Percentiles rank a stretch among this genome's conserved stretches.
Conservation (phyloP, 306 rosid genomes). For the Malus sieversii region DNA sequence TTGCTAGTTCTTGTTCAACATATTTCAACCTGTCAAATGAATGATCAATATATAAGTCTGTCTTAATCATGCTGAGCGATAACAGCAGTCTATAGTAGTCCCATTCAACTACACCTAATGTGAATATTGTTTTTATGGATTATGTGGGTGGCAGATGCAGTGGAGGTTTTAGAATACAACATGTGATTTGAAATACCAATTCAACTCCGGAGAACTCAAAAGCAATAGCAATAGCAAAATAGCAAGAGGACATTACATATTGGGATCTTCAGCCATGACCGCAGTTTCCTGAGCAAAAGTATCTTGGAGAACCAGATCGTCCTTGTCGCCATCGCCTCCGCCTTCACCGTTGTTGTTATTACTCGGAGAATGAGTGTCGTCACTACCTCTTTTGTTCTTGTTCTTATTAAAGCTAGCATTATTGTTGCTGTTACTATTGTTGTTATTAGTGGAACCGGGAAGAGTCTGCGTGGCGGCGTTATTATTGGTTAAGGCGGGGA, state of each 20-base stretch:
- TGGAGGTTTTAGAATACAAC: too few species aligned
- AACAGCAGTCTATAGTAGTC: neutral
- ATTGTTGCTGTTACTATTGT: neutral
- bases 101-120: neutral
- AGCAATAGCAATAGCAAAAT: neutral
- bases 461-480: neutral
- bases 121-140: neutral
- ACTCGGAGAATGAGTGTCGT: neutral
- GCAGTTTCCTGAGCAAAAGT: conserved; percentile 96
- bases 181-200: too few species aligned
- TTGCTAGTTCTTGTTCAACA: conserved; percentile 82
- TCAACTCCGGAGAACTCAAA: neutral
- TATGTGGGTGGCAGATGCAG: too few species aligned
- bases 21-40: conserved; percentile 47
- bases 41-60: neutral
- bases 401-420: neutral
- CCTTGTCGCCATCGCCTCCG: conserved; percentile 47
- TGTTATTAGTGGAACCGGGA: conserved; percentile 23
- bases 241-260: conserved; percentile 38
- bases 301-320: conserved; percentile 81
- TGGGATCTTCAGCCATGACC: conserved; percentile 87
- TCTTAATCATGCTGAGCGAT: neutral
- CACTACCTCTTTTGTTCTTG: conserved; percentile 4
- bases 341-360: conserved; percentile 28
- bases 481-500: conserved; percentile 45